Percentiles rank a stretch among this genome's conserved stretches.
Evolutionary conservation across 306 rosid genomes (phyloP).

Genomic region (Rubus parviflorus): DNA sequence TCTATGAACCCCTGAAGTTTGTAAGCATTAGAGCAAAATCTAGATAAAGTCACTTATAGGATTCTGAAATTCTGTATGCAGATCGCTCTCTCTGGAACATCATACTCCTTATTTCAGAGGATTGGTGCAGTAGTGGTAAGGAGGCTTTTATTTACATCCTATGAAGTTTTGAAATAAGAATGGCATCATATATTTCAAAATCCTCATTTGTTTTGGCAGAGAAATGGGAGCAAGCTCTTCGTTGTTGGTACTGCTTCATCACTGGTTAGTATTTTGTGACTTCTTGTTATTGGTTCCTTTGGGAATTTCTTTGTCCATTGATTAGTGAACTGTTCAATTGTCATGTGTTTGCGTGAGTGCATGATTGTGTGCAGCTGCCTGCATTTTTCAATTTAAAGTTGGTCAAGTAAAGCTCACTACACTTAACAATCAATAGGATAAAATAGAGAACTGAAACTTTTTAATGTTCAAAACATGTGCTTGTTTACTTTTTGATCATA

Average conservation of each 20-base stretch:
- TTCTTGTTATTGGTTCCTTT: slow-evolving; percentile 7
- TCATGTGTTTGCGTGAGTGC: background rate
- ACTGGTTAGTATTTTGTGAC: slow-evolving; percentile 57
- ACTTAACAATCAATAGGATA: background rate
- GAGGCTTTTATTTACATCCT: slow-evolving; percentile 16
- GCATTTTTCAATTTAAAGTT: background rate
- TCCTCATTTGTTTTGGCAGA: slow-evolving; percentile 48
- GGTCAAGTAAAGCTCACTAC: background rate
- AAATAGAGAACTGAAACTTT: background rate
- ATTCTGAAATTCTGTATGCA: slow-evolving; percentile 20
- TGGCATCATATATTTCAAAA: slow-evolving; percentile 22
- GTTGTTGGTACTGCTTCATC: slow-evolving; percentile 91
- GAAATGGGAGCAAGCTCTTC: slow-evolving; percentile 90
- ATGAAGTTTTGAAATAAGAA: slow-evolving; percentile 7
- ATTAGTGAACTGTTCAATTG: slow-evolving; percentile 16
- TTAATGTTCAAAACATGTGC: background rate
- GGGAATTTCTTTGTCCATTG: background rate
- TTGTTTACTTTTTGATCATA: background rate
- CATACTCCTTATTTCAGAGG: slow-evolving; percentile 43
- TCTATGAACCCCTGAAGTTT: background rate
- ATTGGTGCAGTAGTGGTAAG: slow-evolving; percentile 67
- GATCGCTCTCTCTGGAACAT: slow-evolving; percentile 46
- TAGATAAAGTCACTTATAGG: slow-evolving; percentile 11
- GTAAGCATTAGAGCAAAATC: slow-evolving; percentile 9
- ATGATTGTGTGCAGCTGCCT: background rate